These are phyloP conservation scores for Elaphomyces granulatus DNA, from an alignment of 495 filamentous ascomycete genomes.

Conservation along the genomic window DNA sequence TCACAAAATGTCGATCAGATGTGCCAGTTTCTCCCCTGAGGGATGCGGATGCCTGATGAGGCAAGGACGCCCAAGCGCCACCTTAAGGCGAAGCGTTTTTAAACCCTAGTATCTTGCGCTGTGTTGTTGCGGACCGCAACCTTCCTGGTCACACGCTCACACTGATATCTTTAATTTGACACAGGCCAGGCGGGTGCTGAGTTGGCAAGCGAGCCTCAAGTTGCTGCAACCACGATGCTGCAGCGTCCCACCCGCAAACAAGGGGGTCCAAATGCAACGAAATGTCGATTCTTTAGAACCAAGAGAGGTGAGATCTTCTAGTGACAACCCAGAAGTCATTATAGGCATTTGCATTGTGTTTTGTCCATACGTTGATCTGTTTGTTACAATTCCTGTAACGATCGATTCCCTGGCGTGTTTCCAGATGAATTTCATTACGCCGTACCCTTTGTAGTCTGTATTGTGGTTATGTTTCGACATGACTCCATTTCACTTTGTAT, in stretches of 20 bases:
- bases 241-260: slow-evolving; percentile 5
- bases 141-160: slow-evolving; percentile 4
- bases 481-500: no score
- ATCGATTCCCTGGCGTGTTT: no score
- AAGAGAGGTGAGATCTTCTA: slow-evolving; percentile 4
- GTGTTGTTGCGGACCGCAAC: neutral
- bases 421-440: no score
- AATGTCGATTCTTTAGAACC: slow-evolving; percentile 6
- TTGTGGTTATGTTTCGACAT: no score
- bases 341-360: neutral
- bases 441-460: no score
- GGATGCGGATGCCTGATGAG: no score
- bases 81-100: neutral
- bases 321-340: no score
- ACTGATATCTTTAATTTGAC: neutral
- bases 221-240: slow-evolving; percentile 5
- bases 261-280: slow-evolving; percentile 2
- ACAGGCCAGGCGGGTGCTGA: slow-evolving; percentile 3
- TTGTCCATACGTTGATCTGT: no score
- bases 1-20: neutral
- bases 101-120: neutral
- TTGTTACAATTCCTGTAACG: no score
- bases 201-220: slow-evolving; percentile 5
- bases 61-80: neutral
- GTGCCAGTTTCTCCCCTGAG: no score